phyloP scores from a whole-genome alignment of 495 filamentous ascomycete species.

The Bacidia rubella region DNA sequence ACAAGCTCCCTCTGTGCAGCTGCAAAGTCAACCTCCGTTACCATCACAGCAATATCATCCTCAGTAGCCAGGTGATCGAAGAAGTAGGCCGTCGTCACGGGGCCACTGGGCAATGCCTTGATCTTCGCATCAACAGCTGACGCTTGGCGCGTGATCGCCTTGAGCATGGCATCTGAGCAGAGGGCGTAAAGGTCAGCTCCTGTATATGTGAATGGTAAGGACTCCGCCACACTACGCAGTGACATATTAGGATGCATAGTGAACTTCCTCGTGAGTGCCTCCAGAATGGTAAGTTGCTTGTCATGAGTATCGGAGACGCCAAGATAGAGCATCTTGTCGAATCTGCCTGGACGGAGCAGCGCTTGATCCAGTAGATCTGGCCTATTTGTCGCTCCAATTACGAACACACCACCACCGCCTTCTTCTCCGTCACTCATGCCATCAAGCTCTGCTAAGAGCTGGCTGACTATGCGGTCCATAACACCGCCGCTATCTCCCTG shows the following conservation, averaged over 20 bases:
- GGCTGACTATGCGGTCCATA: conserved; percentile 96
- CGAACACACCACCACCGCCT: conserved; percentile 78
- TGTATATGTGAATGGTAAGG: conserved; percentile 88
- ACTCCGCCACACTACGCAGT: conserved; percentile 56
- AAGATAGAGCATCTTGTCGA: conserved; percentile 98
- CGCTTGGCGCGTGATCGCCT: conserved; percentile 88
- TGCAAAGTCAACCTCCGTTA: conserved; percentile 76
- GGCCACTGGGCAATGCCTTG: conserved; percentile 35
- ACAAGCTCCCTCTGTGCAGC: conserved; percentile 71
- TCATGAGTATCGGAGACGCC: conserved; percentile 94
- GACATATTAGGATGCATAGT: conserved; percentile 64
- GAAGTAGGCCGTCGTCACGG: conserved; percentile 79
- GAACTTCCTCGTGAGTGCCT: conserved; percentile 91
- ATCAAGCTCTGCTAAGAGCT: conserved; percentile 88
- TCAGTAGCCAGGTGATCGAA: conserved; percentile 81
- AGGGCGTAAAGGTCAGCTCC: conserved; percentile 94
- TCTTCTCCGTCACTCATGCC: conserved; percentile 93
- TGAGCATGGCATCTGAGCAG: conserved; percentile 96
- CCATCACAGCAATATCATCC: conserved; percentile 73
- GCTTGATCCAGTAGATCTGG: conserved; percentile 90
- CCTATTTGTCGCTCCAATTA: conserved; percentile 92
- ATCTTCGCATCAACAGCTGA: conserved; percentile 76
- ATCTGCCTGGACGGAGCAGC: conserved; percentile 77
- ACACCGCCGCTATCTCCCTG: conserved; percentile 97
- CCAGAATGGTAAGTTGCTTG: conserved; percentile 87